phyloP scores from a whole-genome alignment of 192 early-diverging fungal species.

The Kappamyces sp. region DNA sequence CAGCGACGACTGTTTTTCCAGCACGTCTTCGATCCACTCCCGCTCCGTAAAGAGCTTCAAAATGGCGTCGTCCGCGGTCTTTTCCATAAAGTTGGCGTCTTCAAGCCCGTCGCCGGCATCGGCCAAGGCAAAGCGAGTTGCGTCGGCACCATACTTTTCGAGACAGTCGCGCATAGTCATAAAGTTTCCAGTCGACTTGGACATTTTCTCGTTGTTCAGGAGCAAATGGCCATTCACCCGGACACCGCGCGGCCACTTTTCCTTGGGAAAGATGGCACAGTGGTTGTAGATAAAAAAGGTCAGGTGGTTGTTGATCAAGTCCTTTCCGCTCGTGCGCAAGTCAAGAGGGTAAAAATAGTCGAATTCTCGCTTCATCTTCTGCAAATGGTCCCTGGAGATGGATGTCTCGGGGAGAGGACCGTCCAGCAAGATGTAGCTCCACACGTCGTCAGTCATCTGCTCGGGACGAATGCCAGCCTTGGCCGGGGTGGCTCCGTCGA shows the following conservation, averaged over 20 bases:
- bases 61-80: slow-evolving; percentile 92
- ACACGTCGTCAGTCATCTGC: slow-evolving; percentile 88
- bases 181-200: slow-evolving; percentile 96
- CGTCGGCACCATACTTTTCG: slow-evolving; percentile 90
- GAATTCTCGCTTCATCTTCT: slow-evolving; percentile 80
- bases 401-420: slow-evolving; percentile 54
- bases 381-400: slow-evolving; percentile 64
- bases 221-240: slow-evolving; percentile 93
- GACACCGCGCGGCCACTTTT: slow-evolving; percentile 80
- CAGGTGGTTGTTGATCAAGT: slow-evolving; percentile 95
- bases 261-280: slow-evolving; percentile 86
- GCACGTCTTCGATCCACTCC: slow-evolving; percentile 82
- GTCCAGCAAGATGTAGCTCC: slow-evolving; percentile 83
- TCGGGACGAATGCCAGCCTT: slow-evolving; percentile 69
- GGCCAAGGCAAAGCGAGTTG: slow-evolving; percentile 88
- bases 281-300: slow-evolving; percentile 97
- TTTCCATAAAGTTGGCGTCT: slow-evolving; percentile 97
- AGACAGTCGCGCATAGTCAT: slow-evolving; percentile 75
- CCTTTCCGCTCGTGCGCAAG: slow-evolving; percentile 93
- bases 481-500: slow-evolving; percentile 76
- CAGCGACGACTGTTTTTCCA: slow-evolving; percentile 44
- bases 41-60: slow-evolving; percentile 81
- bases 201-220: slow-evolving; percentile 96
- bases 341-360: slow-evolving; percentile 98
- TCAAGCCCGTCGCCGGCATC: slow-evolving; percentile 94